Conservation (phyloP, 371 early-diverging fungal genomes). For the Actinomucor elegans region DNA sequence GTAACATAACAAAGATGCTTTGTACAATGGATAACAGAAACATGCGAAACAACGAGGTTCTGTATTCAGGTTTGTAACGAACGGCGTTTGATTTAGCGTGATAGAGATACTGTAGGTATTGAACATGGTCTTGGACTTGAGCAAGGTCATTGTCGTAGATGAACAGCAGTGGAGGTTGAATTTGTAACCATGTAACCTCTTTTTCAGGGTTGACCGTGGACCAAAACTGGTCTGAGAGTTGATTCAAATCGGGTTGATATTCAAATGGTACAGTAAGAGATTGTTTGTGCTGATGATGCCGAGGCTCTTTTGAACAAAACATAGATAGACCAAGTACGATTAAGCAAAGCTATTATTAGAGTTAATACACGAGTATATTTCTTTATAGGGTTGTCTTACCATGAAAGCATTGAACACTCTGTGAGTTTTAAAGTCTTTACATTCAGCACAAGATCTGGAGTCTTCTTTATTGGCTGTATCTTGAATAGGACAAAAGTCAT, state of each 20-base stretch:
- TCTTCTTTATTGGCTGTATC: conserved; percentile 18
- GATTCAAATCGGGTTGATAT: conserved; percentile 15
- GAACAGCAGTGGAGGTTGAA: conserved; percentile 23
- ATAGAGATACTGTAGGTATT: conserved; percentile 18
- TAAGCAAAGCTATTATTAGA: conserved; percentile 23
- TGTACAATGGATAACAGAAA: conserved; percentile 18
- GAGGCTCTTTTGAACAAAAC: conserved; percentile 16
- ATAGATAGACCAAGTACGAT: conserved; percentile 24
- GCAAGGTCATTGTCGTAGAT: conserved; percentile 3
- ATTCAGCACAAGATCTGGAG: conserved; percentile 31
- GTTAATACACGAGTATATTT: not conserved
- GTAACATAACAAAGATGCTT: conserved; percentile 1
- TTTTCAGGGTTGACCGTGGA: conserved; percentile 31
- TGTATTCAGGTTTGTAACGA: conserved; percentile 6
- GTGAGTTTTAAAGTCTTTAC: conserved; percentile 36
- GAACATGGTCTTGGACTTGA: conserved; percentile 1
- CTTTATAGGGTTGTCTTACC: conserved; percentile 11
- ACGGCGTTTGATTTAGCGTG: conserved; percentile 12
- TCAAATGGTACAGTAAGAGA: not conserved
- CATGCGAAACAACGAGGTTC: conserved; percentile 18
- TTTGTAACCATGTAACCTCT: conserved; percentile 21
- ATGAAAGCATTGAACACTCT: conserved; percentile 28
- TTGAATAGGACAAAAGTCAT: conserved; percentile 26
- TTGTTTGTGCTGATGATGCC: not conserved
- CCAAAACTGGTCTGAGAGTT: conserved; percentile 34